Evolutionary conservation across 495 filamentous ascomycete genomes (phyloP), one percentile per base, ranked within the genome.

Genomic region (Rusavskia elegans): DNA sequence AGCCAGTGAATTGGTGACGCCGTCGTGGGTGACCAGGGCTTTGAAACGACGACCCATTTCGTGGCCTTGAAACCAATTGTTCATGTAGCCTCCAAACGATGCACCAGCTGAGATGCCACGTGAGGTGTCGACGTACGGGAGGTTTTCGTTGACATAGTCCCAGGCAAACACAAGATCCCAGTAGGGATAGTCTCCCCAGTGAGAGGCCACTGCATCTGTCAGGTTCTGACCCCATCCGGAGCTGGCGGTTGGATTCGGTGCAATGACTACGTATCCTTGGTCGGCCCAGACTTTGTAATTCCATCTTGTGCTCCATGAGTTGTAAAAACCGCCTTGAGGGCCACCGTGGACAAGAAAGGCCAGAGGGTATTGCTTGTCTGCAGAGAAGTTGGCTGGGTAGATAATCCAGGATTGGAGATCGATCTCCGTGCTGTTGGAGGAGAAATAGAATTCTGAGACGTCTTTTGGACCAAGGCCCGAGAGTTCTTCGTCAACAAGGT

Each of bases 51-150:
- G 68, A 17, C 73, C 75, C 1, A 79, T 62, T 1, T 64, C 63
- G 40, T 75, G 71, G 19, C 76, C 75, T 55, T 76, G 73, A 53
- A 77, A 75, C 76, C 75, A 78, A 59, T 77, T 77, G 46, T 73
- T 64, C 74, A 77, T 78, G 62, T 72, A 78, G 0, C 71, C 74
- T 30, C 71, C 73, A 49, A 70, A 79, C 52, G 66, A 71, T 30
- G 68, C 71, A 25, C 75, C 75, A 2, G 71, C 66, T 40, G 68
- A 68, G 41, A 78, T 73, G 20, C 67, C 72, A 37, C 65, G 59
- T 20, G 67, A 61, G n/a, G 69, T 74, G 55, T 79, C 74, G 44
- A 72, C 62, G 54, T 66, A 76, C 42, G 63, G 57, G 54, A 77
- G 59, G 59, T 74, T 68, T 48, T 73, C 60, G 29, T 65, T 61